Evolutionary conservation across 1,284 basidiomycete species (phyloP).

Genomic region (Sanghuangporus weigelae): DNA sequence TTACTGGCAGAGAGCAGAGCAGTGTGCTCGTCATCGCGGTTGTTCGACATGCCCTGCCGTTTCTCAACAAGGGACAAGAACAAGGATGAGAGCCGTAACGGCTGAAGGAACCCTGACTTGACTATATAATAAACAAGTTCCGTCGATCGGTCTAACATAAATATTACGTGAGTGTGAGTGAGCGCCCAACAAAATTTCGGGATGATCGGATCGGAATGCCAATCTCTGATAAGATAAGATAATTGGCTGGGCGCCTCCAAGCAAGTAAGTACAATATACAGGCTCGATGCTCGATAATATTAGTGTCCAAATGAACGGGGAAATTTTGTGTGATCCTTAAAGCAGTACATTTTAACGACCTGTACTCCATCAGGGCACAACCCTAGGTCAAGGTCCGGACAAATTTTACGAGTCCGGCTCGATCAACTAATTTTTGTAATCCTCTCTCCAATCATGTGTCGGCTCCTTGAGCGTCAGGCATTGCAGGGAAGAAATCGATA

Average conservation of each 20-base stretch:
- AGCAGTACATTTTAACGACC: not conserved
- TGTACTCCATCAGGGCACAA: too few species aligned
- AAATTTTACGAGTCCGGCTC: not conserved
- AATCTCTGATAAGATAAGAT: not conserved
- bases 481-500: slow-evolving; percentile 18
- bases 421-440: not conserved
- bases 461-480: slow-evolving; percentile 20
- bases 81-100: too few species aligned
- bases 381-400: too few species aligned
- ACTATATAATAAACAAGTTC: not conserved
- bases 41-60: not conserved
- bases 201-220: not conserved
- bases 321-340: not conserved
- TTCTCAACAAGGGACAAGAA: not conserved
- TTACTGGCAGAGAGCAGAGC: not conserved
- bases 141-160: too few species aligned
- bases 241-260: not conserved
- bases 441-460: slow-evolving; percentile 19
- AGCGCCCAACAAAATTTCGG: not conserved
- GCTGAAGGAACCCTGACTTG: not conserved
- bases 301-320: not conserved
- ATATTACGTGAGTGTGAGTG: not conserved
- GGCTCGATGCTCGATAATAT: not conserved
- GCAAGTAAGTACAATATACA: not conserved
- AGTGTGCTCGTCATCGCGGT: not conserved